These are phyloP conservation scores for Orbilia brochopaga DNA, from an alignment of 2,329 filamentous ascomycete species.

Conservation along the genomic window DNA sequence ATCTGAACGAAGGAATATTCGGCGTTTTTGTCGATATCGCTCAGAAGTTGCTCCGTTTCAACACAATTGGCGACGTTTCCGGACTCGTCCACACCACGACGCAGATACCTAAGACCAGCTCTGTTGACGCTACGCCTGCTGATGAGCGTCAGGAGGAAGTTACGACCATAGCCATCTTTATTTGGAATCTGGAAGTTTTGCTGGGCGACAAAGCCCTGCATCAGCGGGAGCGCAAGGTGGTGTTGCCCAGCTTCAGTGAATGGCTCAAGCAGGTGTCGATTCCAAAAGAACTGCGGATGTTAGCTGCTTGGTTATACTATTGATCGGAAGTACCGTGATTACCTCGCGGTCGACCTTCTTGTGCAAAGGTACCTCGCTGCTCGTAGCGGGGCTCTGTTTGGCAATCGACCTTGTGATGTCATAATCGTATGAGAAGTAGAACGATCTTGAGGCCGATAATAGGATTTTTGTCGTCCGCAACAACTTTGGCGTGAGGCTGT, in stretches of 20 bases:
- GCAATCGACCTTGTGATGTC: conserved; percentile 77
- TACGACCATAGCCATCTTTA: conserved; percentile 55
- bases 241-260: conserved; percentile 78
- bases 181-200: conserved; percentile 55
- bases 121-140: conserved; percentile 87
- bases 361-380: conserved; percentile 67
- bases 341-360: conserved; percentile 73
- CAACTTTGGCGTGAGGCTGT: conserved; percentile 77
- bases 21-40: conserved; percentile 68
- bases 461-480: conserved; percentile 82
- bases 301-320: conserved; percentile 16
- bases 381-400: conserved; percentile 28
- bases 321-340: conserved; percentile 51
- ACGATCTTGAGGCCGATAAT: conserved; percentile 79
- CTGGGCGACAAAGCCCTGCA: conserved; percentile 91
- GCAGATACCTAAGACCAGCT: conserved; percentile 85
- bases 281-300: conserved; percentile 79
- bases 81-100: conserved; percentile 87
- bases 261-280: conserved; percentile 73
- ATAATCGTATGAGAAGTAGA: conserved; percentile 94
- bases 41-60: conserved; percentile 93
- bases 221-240: conserved; percentile 75
- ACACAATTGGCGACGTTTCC: conserved; percentile 88
- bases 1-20: conserved; percentile 85
- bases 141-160: conserved; percentile 83